phyloP scores from a whole-genome alignment of 331 rosid genomes.

The Stylosanthes scabra region DNA sequence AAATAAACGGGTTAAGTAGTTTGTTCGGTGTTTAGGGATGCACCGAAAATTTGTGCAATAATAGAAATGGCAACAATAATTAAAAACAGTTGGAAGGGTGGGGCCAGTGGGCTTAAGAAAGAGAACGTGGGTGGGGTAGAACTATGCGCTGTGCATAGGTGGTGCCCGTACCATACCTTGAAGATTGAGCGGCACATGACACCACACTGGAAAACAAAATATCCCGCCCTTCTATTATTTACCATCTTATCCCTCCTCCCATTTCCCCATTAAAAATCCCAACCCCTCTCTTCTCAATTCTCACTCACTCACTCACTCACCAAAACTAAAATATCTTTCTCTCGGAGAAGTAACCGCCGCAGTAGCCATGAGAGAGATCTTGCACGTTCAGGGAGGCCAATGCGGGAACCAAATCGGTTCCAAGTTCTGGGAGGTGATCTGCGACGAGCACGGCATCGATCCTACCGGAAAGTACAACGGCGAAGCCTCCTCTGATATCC shows the following conservation, averaged over 20 bases:
- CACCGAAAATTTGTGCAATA: constrained; percentile 40
- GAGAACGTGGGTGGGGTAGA: constrained; percentile 37
- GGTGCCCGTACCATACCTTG: constrained; percentile 38
- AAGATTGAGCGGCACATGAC: constrained; percentile 36
- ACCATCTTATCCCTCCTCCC: constrained; percentile 35
- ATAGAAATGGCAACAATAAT: constrained; percentile 24
- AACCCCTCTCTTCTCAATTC: background rate
- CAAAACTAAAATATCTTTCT: constrained; percentile 41
- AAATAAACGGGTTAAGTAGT: background rate
- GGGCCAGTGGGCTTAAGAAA: constrained; percentile 14
- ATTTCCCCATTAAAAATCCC: background rate
- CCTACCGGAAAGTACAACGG: constrained; percentile 66
- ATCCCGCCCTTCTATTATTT: constrained; percentile 64
- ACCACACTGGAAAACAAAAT: constrained; percentile 53
- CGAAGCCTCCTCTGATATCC: constrained; percentile 56
- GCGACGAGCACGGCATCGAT: constrained; percentile 87
- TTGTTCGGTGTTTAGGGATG: background rate
- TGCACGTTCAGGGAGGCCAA: constrained; percentile 88
- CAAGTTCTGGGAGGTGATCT: constrained; percentile 89
- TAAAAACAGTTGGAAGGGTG: background rate
- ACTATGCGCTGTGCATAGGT: constrained; percentile 45
- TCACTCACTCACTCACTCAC: background rate
- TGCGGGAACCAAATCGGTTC: constrained; percentile 94
- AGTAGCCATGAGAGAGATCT: constrained; percentile 72
- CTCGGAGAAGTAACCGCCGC: background rate